Evolutionary conservation across 2,329 filamentous ascomycete genomes (phyloP), one percentile per base, ranked within the genome.

Genomic region (Chaetomium olivaceum): DNA sequence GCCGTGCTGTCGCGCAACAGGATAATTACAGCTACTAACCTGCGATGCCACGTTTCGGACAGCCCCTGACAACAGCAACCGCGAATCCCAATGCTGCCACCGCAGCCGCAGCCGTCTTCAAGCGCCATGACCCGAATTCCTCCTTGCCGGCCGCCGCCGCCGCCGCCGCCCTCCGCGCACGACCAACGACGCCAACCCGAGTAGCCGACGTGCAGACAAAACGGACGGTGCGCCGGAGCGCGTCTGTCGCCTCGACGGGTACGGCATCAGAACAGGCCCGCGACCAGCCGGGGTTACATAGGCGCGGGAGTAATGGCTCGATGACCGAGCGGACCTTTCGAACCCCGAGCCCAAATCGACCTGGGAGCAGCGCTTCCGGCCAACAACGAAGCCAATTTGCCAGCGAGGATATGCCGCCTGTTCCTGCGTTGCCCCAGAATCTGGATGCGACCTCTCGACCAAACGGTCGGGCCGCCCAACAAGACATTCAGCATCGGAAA

Each of bases 251-350:
- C 1, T 94, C 92, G 4, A 81, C 86, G 57, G 83, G 71, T 75
- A 75, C 68, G 14, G 64, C 65, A 16, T 64, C 68, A 1, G 67
- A 68, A 19, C 63, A 69, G 27, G 19, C n/a, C 16, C 63, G 63
- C 4, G 64, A 64, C 27, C 62, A 62, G 25, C 61, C 67, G 4
- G 80, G 80, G 61, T 79, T 93, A 67, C 83, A 89, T 68, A 83
- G 91, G 73, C 82, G 85, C 46, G 85, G 82, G 63, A 96, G 93
- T 78, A 85, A 85, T 31, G 85, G 88, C 25, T 97, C 93, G 58
- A 96, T 98, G 93, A 89, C 87, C 33, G 91, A 94, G 76, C 87
- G 94, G 65, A 93, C 92, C 0, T 97, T 97, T 77, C 88, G 93
- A 71, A 90, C 90, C 14, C 87, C 89, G 3, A 96, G 89, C 4